Evolutionary conservation across 257 asterid genomes (phyloP).

Genomic region (Solanum bulbocastanum): DNA sequence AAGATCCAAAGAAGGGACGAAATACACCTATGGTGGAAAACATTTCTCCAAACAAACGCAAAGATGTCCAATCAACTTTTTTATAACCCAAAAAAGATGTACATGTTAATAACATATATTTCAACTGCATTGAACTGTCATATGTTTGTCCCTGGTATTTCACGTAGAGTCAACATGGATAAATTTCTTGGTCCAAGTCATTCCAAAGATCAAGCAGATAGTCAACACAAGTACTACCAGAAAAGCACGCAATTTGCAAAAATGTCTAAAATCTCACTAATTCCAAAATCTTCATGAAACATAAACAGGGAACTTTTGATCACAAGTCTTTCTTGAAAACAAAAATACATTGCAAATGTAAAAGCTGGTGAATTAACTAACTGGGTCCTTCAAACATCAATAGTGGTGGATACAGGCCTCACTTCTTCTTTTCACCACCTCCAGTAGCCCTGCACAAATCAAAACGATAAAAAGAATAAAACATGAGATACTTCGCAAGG

Average conservation of each 20-base stretch:
- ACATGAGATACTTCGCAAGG: neutral
- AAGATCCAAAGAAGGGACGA: neutral
- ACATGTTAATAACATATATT: neutral
- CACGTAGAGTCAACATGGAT: neutral
- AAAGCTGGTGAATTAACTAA: neutral
- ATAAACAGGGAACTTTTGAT: neutral
- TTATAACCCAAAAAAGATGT: neutral
- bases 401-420: neutral
- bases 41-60: neutral
- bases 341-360: neutral
- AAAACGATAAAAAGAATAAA: neutral
- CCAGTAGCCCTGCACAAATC: conserved; percentile 10
- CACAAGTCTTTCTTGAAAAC: neutral
- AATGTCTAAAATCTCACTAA: neutral
- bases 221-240: neutral
- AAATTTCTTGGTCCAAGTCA: neutral
- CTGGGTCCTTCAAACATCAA: neutral
- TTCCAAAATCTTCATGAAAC: neutral
- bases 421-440: conserved; percentile 22
- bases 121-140: neutral
- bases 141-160: neutral
- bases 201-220: neutral
- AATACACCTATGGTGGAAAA: neutral
- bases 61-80: neutral
- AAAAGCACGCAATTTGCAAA: neutral